Conservation (phyloP, 1,284 basidiomycete genomes). For the Cystobasidium slooffiae region DNA sequence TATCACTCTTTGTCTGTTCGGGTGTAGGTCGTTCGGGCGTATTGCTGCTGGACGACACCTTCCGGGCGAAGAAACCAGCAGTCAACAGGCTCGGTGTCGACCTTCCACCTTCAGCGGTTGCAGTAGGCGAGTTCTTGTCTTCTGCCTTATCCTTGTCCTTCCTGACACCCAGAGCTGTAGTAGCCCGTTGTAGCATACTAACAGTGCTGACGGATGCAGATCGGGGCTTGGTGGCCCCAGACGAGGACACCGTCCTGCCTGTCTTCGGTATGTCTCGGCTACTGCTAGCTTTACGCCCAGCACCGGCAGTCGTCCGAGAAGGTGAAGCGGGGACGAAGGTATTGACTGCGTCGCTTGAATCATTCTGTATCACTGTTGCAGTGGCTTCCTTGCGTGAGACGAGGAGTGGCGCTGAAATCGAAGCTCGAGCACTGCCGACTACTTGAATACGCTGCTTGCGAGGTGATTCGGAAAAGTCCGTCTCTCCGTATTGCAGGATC, state of each 20-base stretch:
- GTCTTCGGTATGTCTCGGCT: constrained; percentile 16
- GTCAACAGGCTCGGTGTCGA: constrained; percentile 31
- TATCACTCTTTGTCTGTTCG: background rate
- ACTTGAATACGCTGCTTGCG: constrained; percentile 19
- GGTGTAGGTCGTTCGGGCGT: constrained; percentile 9
- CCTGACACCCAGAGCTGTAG: constrained; percentile 77
- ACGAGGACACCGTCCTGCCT: background rate
- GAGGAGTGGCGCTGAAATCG: constrained; percentile 29
- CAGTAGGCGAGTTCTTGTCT: background rate
- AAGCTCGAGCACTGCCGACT: constrained; percentile 19
- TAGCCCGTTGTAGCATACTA: constrained; percentile 90
- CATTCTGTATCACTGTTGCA: background rate
- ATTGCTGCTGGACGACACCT: constrained; percentile 28
- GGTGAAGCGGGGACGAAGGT: background rate
- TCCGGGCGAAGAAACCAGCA: constrained; percentile 37
- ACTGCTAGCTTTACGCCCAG: constrained; percentile 5
- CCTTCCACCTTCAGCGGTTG: constrained; percentile 16
- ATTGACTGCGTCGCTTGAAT: background rate
- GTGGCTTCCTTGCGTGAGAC: constrained; percentile 6
- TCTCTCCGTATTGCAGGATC: constrained; percentile 19
- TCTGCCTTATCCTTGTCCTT: constrained; percentile 26
- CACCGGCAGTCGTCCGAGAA: background rate
- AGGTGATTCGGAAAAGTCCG: background rate
- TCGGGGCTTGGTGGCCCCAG: constrained; percentile 34
- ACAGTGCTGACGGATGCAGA: constrained; percentile 87